Evolutionary conservation across 345 rosid genomes (phyloP).

Genomic region (Ceriops tagal): DNA sequence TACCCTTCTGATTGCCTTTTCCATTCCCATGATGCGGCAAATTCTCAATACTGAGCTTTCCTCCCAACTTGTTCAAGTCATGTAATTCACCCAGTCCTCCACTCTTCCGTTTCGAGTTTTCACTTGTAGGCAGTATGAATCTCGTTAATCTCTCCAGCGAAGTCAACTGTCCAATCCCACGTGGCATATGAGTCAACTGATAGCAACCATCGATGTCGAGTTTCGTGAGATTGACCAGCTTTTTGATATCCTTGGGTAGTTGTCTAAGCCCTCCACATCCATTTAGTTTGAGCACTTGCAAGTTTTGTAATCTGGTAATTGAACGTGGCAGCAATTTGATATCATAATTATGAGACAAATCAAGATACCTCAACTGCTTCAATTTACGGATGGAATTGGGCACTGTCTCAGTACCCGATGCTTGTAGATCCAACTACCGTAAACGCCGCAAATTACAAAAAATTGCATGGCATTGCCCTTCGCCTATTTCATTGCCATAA

Average conservation of each 20-base stretch:
- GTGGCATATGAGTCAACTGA: no score
- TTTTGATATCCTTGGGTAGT: background rate
- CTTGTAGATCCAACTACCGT: constrained; percentile 8
- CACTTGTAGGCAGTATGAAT: no score
- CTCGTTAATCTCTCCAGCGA: no score
- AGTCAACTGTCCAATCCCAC: no score
- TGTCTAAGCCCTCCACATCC: no score
- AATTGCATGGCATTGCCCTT: background rate
- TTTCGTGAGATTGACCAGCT: constrained; percentile 6
- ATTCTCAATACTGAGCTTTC: no score
- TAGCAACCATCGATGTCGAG: background rate
- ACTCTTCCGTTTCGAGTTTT: no score
- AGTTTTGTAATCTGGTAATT: background rate
- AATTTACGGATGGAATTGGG: constrained; percentile 14
- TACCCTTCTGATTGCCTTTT: no score
- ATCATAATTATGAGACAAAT: rapidly evolving
- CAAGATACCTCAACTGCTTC: constrained; percentile 25
- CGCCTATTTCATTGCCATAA: background rate
- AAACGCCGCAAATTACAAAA: background rate
- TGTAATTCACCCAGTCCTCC: no score
- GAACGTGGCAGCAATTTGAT: constrained; percentile 17
- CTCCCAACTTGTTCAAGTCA: no score
- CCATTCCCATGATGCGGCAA: no score
- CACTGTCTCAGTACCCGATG: background rate
- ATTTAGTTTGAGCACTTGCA: no score